A percentile compares a stretch with the other conserved stretches of the same genome.
Conservation (phyloP, 257 asterid genomes). For the Solanum tacnaense region DNA sequence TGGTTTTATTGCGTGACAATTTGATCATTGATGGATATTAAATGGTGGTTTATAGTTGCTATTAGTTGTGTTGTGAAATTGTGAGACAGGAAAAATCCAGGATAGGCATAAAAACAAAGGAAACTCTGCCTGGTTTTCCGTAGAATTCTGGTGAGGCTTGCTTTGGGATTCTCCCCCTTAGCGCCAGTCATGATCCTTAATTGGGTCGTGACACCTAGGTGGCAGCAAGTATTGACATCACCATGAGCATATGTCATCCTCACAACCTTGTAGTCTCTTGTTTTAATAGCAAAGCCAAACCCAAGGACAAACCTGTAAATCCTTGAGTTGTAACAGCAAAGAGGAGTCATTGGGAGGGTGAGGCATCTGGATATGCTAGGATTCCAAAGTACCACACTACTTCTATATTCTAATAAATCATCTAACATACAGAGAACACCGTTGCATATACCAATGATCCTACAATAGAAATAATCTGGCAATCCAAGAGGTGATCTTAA, state of each 20-base stretch:
- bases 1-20: too few relatives aligned
- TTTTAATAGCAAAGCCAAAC: constrained; percentile 1
- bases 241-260: background rate
- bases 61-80: too few relatives aligned
- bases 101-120: too few relatives aligned
- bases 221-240: background rate
- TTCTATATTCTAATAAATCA: constrained; percentile 9
- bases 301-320: background rate
- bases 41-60: too few relatives aligned
- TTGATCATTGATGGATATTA: too few relatives aligned
- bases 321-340: background rate
- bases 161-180: too few relatives aligned
- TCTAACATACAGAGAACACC: constrained; percentile 23
- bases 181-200: too few relatives aligned
- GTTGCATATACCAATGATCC: constrained; percentile 20
- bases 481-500: constrained; percentile 1
- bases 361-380: constrained; percentile 17
- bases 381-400: constrained; percentile 20
- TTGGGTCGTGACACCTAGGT: too few relatives aligned
- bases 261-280: constrained; percentile 2
- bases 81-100: too few relatives aligned
- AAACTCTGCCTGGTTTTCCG: too few relatives aligned
- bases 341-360: constrained; percentile 4
- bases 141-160: too few relatives aligned
- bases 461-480: constrained; percentile 2